Base-by-base conservation (phyloP, 2,329 filamentous ascomycete genomes). In the Didymellaceae sp. region DNA sequence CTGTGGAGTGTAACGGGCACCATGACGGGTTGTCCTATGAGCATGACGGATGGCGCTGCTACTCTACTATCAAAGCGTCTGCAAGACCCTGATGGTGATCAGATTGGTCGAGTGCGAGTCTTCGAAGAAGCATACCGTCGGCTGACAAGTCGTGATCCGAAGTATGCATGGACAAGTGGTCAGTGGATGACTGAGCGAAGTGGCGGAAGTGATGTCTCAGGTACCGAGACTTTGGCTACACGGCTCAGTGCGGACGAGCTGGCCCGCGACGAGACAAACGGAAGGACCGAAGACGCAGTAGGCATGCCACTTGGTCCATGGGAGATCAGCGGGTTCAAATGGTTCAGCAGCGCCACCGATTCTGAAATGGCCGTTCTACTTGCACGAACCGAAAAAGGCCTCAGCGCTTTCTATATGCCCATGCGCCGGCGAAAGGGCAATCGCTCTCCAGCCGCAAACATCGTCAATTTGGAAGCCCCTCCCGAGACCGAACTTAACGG, bases 181-280 rank as follows among this genome's bases (percentile, higher is more conserved):
- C 87, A 90, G 66, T 90, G 88, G 87, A 90, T 90, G 87, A 90
- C 87, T 0, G 87, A 90, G 60, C 78, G 87, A 2, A 78, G 80
- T 0, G 87, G 87, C 1, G 87, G 87, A 0, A 88, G 85, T 55
- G 87, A 90, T 61, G 85, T 90, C 1, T 84, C 83, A 3, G 78
- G 80, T 28, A 88, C 85, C 0, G 87, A 90, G 69, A 90, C 87
- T 0, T 71, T 82, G 4, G 85, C 86, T 3, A 44, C 26, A 41
- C 21, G 70, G 59, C 44, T 61, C 18, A 51, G 43, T 6, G 8
- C 32, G 2, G 38, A 59, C 11, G 61, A 67, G 35, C 18, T 74
- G n/a, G 61, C 61, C 8, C 49, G 51, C 42, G 57, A 64, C 20
- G 57, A 20, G 46, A 62, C 8, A 9, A 22, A 70, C 65, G 44